phyloP scores from a whole-genome alignment of 768 basidiomycete species.

The Tricholoma hemisulphureum region DNA sequence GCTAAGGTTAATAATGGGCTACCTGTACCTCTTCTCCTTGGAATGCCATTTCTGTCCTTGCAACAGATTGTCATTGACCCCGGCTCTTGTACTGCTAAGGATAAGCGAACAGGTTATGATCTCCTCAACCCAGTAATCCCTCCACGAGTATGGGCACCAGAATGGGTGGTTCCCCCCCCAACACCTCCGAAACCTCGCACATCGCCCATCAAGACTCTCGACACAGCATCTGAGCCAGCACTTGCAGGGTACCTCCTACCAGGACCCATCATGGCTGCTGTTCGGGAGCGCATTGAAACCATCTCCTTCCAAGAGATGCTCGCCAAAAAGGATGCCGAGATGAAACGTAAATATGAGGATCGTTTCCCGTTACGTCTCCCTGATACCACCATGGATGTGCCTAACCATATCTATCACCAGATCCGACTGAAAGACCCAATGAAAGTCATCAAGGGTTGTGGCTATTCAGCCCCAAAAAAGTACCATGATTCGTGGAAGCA shows the following conservation, averaged over 20 bases:
- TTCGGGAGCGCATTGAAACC: constrained; percentile 12
- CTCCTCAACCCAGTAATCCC: background rate
- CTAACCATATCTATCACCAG: constrained; percentile 21
- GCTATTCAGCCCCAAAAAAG: constrained; percentile 32
- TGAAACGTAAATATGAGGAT: constrained; percentile 2
- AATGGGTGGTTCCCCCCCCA: background rate
- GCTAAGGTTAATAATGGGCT: constrained; percentile 18
- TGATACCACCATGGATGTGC: constrained; percentile 14
- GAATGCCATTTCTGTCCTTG: background rate
- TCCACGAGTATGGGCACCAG: constrained; percentile 1
- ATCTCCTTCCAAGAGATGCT: constrained; percentile 24
- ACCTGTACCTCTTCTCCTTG: constrained; percentile 1
- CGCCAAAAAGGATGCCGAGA: background rate
- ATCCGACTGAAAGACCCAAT: constrained; percentile 29
- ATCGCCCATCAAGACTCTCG: background rate
- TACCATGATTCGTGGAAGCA: constrained; percentile 30
- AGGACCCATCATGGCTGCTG: constrained; percentile 10
- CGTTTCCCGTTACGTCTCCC: constrained; percentile 18
- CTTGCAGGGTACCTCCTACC: constrained; percentile 7
- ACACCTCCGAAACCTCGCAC: constrained; percentile 8
- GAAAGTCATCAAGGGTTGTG: constrained; percentile 16
- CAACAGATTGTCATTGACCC: background rate
- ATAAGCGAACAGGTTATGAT: constrained; percentile 1
- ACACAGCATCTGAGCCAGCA: constrained; percentile 1
- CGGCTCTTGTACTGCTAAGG: background rate